Percentiles rank a stretch among this genome's conserved stretches.
Evolutionary conservation across 495 filamentous ascomycete species (phyloP).

Genomic region (Lophiostoma macrostomum): DNA sequence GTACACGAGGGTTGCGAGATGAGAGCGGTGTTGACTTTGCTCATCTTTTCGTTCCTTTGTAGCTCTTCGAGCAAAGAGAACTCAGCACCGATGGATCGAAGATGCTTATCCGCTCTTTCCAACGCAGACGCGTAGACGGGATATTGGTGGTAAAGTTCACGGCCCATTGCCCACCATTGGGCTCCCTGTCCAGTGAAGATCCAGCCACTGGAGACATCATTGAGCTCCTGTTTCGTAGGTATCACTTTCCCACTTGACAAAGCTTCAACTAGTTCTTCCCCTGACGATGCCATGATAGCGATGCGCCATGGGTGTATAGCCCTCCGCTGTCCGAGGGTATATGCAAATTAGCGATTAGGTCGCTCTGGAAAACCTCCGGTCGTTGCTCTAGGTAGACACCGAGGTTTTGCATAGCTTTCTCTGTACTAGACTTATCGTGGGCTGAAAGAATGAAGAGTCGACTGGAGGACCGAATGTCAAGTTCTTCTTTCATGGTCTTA

Average conservation of each 20-base stretch:
- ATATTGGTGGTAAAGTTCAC: slow-evolving; percentile 29
- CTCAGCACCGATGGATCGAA: slow-evolving; percentile 13
- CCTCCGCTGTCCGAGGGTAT: slow-evolving; percentile 11
- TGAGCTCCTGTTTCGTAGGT: slow-evolving; percentile 3
- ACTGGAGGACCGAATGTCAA: slow-evolving; percentile 2
- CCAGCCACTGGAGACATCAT: slow-evolving; percentile 29
- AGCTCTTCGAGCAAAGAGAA: slow-evolving; percentile 28
- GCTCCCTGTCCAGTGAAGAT: slow-evolving; percentile 48
- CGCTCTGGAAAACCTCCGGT: slow-evolving; percentile 9
- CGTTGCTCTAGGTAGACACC: slow-evolving; percentile 13
- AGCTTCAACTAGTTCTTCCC: slow-evolving; percentile 5
- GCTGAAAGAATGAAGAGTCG: slow-evolving; percentile 9
- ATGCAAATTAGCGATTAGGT: slow-evolving; percentile 17
- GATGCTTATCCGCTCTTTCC: slow-evolving; percentile 4
- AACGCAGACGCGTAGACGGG: slow-evolving; percentile 5
- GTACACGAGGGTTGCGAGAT: slow-evolving; percentile 30
- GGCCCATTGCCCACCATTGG: slow-evolving; percentile 43
- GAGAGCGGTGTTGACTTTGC: slow-evolving; percentile 20
- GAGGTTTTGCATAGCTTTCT: slow-evolving; percentile 2
- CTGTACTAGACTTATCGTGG: not conserved
- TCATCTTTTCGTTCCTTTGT: slow-evolving; percentile 5
- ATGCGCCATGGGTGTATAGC: slow-evolving; percentile 9
- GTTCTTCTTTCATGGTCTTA: slow-evolving; percentile 13
- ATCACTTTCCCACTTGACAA: slow-evolving; percentile 4
- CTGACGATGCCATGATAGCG: not conserved